These are phyloP conservation scores for Fusarium tjaetaba DNA, from an alignment of 2,329 filamentous ascomycete genomes.

Conservation along the genomic window DNA sequence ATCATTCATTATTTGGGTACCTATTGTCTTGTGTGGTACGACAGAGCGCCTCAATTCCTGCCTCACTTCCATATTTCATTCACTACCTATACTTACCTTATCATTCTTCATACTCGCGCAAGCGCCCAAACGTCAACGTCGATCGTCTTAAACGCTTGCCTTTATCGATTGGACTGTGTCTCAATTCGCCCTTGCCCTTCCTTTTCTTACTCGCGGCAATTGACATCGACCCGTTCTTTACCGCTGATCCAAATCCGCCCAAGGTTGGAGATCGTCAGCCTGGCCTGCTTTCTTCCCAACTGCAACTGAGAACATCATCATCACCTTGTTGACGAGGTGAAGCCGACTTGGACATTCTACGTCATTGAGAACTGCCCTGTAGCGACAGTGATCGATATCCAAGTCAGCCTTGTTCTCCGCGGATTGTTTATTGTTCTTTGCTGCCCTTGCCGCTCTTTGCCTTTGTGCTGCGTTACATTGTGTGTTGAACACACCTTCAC, in stretches of 20 bases:
- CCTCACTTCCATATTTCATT: neutral
- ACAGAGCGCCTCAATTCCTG: conserved; percentile 26
- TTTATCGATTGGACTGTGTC: conserved; percentile 1
- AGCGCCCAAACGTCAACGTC: conserved; percentile 29
- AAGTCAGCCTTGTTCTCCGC: conserved; percentile 20
- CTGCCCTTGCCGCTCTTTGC: conserved; percentile 4
- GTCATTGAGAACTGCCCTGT: conserved; percentile 7
- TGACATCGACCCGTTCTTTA: conserved; percentile 20
- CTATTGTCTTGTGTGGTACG: conserved; percentile 16
- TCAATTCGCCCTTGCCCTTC: conserved; percentile 16
- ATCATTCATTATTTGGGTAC: conserved; percentile 12
- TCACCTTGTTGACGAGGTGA: conserved; percentile 36
- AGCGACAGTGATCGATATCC: neutral
- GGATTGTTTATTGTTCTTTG: conserved; percentile 21
- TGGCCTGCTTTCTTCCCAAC: conserved; percentile 24
- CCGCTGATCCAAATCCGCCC: conserved; percentile 26
- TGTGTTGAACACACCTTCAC: conserved; percentile 34
- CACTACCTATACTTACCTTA: neutral
- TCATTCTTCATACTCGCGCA: conserved; percentile 8
- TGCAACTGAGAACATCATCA: conserved; percentile 23
- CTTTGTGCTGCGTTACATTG: conserved; percentile 31
- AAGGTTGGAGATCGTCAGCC: conserved; percentile 23
- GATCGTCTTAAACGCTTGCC: conserved; percentile 30
- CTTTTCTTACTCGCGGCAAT: conserved; percentile 15
- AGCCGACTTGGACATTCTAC: conserved; percentile 5